These are phyloP conservation scores for Phialemoniopsis sp. DNA, from an alignment of 2,329 filamentous ascomycete species.

Conservation along the genomic window DNA sequence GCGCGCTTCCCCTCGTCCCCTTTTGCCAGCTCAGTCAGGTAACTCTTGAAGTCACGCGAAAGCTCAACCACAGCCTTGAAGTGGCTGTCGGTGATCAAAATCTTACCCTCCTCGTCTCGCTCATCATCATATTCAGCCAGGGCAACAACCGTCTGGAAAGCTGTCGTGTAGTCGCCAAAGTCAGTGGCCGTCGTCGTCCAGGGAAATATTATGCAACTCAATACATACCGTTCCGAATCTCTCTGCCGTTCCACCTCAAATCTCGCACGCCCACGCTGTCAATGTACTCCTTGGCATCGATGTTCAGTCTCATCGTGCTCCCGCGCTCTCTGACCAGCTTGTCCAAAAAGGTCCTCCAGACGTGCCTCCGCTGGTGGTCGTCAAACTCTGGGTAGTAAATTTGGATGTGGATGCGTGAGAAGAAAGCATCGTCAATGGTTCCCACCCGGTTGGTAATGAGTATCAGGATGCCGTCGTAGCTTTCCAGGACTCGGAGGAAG, in stretches of 20 bases:
- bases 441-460: conserved; percentile 37
- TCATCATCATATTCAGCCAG: conserved; percentile 18
- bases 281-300: conserved; percentile 10
- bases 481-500: conserved; percentile 29
- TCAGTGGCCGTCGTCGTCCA: background rate
- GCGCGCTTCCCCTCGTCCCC: no score
- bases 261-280: conserved; percentile 7
- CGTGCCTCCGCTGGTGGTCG: conserved; percentile 7
- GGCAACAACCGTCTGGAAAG: conserved; percentile 26
- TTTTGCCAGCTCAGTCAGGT: no score
- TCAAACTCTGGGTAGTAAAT: conserved; percentile 24
- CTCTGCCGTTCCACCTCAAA: conserved; percentile 13
- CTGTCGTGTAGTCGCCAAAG: background rate
- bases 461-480: conserved; percentile 28
- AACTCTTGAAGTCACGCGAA: no score
- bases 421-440: conserved; percentile 34
- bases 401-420: conserved; percentile 27
- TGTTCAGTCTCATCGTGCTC: no score
- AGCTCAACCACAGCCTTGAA: no score
- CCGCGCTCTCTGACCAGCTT: background rate
- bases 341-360: conserved; percentile 10
- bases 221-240: conserved; percentile 17
- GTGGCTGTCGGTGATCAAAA: no score
- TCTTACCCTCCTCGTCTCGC: conserved; percentile 10
- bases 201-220: no score